phyloP scores from a whole-genome alignment of 2,329 filamentous ascomycete genomes.

The Colletotrichum musicola region DNA sequence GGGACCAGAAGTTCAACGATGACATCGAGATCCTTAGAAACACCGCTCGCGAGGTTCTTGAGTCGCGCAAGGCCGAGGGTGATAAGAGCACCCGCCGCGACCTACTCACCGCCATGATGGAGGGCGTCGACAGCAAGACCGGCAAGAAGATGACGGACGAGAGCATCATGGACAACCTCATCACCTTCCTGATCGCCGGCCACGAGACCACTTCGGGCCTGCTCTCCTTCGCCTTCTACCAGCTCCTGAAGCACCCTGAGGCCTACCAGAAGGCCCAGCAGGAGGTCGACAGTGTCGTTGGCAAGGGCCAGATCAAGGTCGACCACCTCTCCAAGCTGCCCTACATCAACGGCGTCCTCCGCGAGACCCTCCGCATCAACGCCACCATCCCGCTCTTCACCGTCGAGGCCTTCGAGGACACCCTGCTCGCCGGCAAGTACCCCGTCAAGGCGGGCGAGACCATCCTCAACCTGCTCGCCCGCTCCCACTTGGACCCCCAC shows the following conservation, averaged over 20 bases:
- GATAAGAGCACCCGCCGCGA: conserved; percentile 66
- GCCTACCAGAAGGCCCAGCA: conserved; percentile 71
- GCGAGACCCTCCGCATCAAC: conserved; percentile 61
- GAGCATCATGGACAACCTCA: conserved; percentile 75
- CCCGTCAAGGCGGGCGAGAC: conserved; percentile 57
- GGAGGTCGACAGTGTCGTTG: conserved; percentile 76
- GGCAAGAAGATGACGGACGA: conserved; percentile 70
- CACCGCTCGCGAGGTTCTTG: conserved; percentile 69
- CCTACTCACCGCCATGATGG: conserved; percentile 74
- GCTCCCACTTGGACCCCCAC: conserved; percentile 66
- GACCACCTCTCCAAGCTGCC: conserved; percentile 72
- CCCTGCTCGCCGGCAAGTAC: conserved; percentile 66
- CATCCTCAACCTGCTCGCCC: conserved; percentile 59
- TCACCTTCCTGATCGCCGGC: conserved; percentile 76
- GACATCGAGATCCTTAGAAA: conserved; percentile 66
- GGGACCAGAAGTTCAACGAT: conserved; percentile 59
- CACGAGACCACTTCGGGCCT: conserved; percentile 79
- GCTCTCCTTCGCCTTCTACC: conserved; percentile 74
- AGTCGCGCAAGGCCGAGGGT: conserved; percentile 62
- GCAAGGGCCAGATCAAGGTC: conserved; percentile 65
- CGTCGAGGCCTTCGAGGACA: conserved; percentile 53
- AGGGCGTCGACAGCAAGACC: conserved; percentile 73
- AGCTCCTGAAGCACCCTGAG: conserved; percentile 73
- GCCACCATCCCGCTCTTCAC: conserved; percentile 46
- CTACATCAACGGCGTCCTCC: conserved; percentile 73